These are phyloP conservation scores for Grosmannia clavigera DNA, from an alignment of 2,329 filamentous ascomycete genomes.

Conservation along the genomic window DNA sequence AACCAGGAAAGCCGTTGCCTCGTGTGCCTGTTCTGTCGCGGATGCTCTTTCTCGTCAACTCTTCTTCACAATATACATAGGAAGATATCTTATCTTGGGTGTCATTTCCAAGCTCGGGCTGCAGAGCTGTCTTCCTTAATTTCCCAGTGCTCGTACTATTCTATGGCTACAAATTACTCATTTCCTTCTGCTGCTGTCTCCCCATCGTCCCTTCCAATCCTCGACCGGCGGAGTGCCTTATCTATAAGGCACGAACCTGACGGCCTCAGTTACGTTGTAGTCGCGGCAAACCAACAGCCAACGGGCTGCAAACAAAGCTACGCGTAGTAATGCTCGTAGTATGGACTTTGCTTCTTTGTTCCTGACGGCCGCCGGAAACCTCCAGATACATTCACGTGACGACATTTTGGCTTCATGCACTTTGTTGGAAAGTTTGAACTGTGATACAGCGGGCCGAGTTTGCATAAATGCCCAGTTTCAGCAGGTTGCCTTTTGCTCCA, in stretches of 20 bases:
- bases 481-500: not conserved
- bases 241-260: not conserved
- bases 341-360: too few relatives aligned
- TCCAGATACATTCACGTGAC: not conserved
- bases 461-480: not conserved
- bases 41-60: not conserved
- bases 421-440: not conserved
- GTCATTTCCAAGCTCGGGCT: not conserved
- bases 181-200: not conserved
- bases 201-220: not conserved
- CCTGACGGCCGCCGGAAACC: too few relatives aligned
- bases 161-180: not conserved
- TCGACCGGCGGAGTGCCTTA: not conserved
- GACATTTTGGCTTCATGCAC: not conserved
- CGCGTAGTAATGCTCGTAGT: too few relatives aligned
- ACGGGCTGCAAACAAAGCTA: not conserved
- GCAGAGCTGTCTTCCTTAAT: too few relatives aligned
- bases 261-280: too few relatives aligned
- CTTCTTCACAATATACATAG: not conserved
- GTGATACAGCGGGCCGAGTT: not conserved
- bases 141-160: not conserved
- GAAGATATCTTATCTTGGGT: not conserved
- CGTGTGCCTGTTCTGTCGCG: not conserved
- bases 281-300: not conserved
- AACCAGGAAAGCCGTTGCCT: not conserved